Evolutionary conservation across 306 rosid genomes (phyloP).

Genomic region (Geum urbanum): DNA sequence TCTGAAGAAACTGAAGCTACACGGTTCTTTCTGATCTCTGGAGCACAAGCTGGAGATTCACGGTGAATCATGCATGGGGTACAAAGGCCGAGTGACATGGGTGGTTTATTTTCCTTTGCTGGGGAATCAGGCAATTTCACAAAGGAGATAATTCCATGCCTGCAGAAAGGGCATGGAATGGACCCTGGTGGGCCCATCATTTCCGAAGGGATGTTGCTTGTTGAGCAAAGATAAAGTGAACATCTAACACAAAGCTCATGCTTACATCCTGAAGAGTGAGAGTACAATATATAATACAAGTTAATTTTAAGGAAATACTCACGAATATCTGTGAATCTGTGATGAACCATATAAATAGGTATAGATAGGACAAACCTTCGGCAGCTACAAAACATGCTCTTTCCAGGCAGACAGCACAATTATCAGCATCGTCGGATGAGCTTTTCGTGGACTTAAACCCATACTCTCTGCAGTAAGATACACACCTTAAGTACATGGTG

Average conservation of each 20-base stretch:
- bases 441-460: constrained; percentile 61
- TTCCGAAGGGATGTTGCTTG: constrained; percentile 63
- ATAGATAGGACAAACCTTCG: constrained; percentile 43
- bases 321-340: background rate
- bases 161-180: constrained; percentile 87
- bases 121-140: constrained; percentile 67
- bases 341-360: too few relatives aligned
- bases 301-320: background rate
- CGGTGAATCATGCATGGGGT: constrained; percentile 81
- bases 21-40: constrained; percentile 63
- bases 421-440: constrained; percentile 57
- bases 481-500: constrained; percentile 1
- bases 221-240: constrained; percentile 90
- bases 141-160: constrained; percentile 74
- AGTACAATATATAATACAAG: constrained; percentile 14
- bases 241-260: constrained; percentile 92
- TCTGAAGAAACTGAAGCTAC: constrained; percentile 87
- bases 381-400: constrained; percentile 86
- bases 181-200: constrained; percentile 63
- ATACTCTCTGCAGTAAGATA: constrained; percentile 64
- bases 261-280: constrained; percentile 58
- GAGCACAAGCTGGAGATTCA: constrained; percentile 54
- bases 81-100: constrained; percentile 66
- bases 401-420: constrained; percentile 92
- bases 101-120: constrained; percentile 55